phyloP scores from a whole-genome alignment of 129 eudicot genomes.

The Erigeron canadensis region DNA sequence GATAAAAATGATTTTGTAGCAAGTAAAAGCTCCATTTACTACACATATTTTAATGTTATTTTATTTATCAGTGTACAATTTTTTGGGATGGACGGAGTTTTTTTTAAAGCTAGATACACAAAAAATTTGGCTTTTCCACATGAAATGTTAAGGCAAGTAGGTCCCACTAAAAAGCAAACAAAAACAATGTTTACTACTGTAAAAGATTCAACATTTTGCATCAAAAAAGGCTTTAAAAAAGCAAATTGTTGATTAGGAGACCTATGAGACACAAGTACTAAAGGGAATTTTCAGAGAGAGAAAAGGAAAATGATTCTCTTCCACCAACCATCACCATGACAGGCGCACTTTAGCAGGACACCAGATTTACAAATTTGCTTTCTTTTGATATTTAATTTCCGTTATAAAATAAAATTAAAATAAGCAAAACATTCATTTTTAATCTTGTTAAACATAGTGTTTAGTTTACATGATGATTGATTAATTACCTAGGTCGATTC shows the following conservation, averaged over 20 bases:
- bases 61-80: no score
- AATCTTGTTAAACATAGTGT: background rate
- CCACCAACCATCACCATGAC: slow-evolving; percentile 35
- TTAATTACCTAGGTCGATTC: no score
- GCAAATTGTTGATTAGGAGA: slow-evolving; percentile 12
- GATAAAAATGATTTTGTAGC: no score
- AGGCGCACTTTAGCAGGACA: slow-evolving; percentile 32
- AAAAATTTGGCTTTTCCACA: background rate
- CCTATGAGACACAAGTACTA: background rate
- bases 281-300: slow-evolving; percentile 23
- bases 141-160: background rate
- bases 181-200: background rate
- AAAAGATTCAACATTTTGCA: slow-evolving; percentile 21
- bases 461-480: no score
- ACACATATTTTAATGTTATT: no score
- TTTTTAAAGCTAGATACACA: no score
- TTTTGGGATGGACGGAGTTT: no score
- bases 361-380: slow-evolving; percentile 15
- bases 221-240: slow-evolving; percentile 21
- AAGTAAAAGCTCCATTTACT: no score
- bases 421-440: no score
- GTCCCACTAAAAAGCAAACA: slow-evolving; percentile 6
- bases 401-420: no score
- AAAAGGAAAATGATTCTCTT: background rate
- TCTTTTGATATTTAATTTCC: background rate